Conservation (phyloP, 768 basidiomycete species). For the Tephrocybe sp. region DNA sequence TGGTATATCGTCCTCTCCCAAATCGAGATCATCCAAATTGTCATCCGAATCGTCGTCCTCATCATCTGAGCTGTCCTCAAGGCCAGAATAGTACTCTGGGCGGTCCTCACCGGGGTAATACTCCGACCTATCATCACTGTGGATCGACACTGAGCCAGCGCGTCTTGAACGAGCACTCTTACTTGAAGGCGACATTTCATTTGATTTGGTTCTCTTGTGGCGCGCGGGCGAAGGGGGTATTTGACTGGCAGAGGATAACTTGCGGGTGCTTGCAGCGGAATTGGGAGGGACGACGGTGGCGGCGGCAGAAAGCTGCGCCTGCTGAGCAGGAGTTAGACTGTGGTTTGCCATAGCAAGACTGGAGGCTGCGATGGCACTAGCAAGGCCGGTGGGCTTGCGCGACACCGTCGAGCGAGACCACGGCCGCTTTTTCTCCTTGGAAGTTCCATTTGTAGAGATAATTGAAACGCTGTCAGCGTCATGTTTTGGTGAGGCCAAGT, state of each 20-base stretch:
- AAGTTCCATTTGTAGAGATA: slow-evolving; percentile 22
- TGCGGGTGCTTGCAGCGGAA: slow-evolving; percentile 1
- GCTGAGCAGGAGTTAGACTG: slow-evolving; percentile 46
- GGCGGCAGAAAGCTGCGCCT: slow-evolving; percentile 36
- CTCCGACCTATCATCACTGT: slow-evolving; percentile 34
- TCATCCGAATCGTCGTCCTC: slow-evolving; percentile 31
- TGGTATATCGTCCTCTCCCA: slow-evolving; percentile 77
- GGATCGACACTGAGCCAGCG: slow-evolving; percentile 21
- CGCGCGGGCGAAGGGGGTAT: slow-evolving; percentile 26
- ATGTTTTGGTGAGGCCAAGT: slow-evolving; percentile 15
- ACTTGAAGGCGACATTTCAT: slow-evolving; percentile 32
- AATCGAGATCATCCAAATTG: slow-evolving; percentile 40
- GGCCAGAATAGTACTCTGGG: slow-evolving; percentile 38
- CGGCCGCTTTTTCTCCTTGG: slow-evolving; percentile 38
- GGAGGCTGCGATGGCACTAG: slow-evolving; percentile 65
- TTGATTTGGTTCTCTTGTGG: slow-evolving; percentile 26
- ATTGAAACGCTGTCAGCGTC: slow-evolving; percentile 24
- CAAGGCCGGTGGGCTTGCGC: slow-evolving; percentile 59
- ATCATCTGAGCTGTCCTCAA: slow-evolving; percentile 36
- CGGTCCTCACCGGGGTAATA: slow-evolving; percentile 28
- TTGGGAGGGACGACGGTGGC: slow-evolving; percentile 19
- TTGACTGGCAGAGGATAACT: slow-evolving; percentile 17
- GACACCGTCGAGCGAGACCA: slow-evolving; percentile 41
- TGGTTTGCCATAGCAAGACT: slow-evolving; percentile 68
- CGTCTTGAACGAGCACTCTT: slow-evolving; percentile 20